Base-by-base conservation (phyloP, 2,329 filamentous ascomycete species). In the Orbilia ellipsospora region DNA sequence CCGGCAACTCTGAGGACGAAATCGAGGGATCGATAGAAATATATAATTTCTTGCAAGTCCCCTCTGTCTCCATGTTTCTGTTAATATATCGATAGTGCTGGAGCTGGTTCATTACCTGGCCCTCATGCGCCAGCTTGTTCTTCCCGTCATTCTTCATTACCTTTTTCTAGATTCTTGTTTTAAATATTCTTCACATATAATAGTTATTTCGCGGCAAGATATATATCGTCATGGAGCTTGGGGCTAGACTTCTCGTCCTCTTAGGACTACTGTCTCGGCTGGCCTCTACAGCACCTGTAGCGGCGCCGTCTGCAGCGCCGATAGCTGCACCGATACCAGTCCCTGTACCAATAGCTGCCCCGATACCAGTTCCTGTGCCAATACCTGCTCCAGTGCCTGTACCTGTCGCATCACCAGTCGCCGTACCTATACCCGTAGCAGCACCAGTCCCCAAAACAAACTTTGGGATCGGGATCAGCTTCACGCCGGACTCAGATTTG, bases 401-500 rank as follows among this genome's bases (percentile, higher is more conserved):
- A 36, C 31, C 31, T 36, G 31, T 36, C 1, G 31, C 31, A 36
- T 7, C 5, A 36, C 31, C 31, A 36, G 52, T 23, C 2, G 70
- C 70, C 13, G 31, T 6, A 36, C 31, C 31, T 7, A 36, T 36
- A 36, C 31, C 31, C 10, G 31, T 36, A 36, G 31, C 31, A 36
- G 31, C 5, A 36, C 31, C 31, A 36, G 59, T 23, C 36, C 67
- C 67, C 44, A 54, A 48, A 36, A 44, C 72, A 26, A 42, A 51
- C n/a, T 63, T 75, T 20, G 60, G 64, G 4, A 69, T 80, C 31
- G 79, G 79, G 20, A 73, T 80, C 40, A 31, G 64, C 20, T 78
- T 79, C 51, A 75, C 67, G 10, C 50, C 77, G 4, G 77, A 67
- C 28, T 77, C 56, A 4, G 54, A 77, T 60, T 59, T 82, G n/a